Percentiles rank a stretch among this genome's conserved stretches.
phyloP scores from a whole-genome alignment of 2,329 filamentous ascomycete genomes.

The Tolypocladium paradoxum region DNA sequence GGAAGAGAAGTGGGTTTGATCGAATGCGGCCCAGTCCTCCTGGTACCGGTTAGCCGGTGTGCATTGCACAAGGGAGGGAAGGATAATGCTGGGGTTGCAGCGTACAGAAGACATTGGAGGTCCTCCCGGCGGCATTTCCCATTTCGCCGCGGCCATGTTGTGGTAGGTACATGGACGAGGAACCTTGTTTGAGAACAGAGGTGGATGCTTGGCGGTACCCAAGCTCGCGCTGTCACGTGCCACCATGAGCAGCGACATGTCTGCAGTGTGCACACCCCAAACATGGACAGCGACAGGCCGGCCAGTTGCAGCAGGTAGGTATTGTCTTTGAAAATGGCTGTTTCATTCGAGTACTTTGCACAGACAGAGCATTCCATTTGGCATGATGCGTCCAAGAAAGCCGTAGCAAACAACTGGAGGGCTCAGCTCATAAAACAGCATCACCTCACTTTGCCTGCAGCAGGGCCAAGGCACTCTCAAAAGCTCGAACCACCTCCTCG shows the following conservation, averaged over 20 bases:
- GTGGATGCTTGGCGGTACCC: neutral
- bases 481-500: slow-evolving; percentile 49
- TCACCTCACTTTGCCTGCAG: slow-evolving; percentile 26
- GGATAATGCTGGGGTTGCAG: neutral
- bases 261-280: neutral
- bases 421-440: neutral
- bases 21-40: slow-evolving; percentile 50
- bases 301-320: neutral
- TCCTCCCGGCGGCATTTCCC: neutral
- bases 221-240: neutral
- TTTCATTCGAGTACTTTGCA: neutral
- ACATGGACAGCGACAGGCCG: neutral
- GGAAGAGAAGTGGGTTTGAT: slow-evolving; percentile 47
- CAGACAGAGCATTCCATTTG: neutral
- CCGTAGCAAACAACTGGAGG: neutral
- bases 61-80: neutral
- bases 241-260: neutral
- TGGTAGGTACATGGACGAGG: neutral
- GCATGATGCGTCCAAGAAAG: neutral
- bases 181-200: neutral
- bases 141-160: neutral
- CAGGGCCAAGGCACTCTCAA: slow-evolving; percentile 50
- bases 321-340: neutral
- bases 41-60: slow-evolving; percentile 21
- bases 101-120: neutral